Base-by-base conservation (phyloP, 768 basidiomycete species). In the Mycena capillaripes region DNA sequence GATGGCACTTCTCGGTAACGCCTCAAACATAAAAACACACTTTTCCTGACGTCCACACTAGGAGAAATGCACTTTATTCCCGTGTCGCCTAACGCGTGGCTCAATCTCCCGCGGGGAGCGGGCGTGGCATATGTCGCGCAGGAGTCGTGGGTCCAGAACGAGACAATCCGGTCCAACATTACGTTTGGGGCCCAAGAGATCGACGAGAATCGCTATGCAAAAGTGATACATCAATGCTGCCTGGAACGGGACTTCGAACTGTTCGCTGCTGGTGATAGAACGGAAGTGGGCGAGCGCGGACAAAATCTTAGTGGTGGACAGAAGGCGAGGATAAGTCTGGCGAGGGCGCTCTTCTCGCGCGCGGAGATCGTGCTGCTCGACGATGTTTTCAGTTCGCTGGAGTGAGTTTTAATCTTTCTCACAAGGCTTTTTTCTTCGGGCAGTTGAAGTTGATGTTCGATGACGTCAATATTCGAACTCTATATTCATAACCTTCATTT, bases 141-240 rank as follows among this genome's bases (percentile, higher is more conserved):
- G 78, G 94, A 95, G 77, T 89, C 92, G 3, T 97, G 95, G 95
- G 90, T 95, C 4, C 90, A 91, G 78, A 95, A 94, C 74, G 92
- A 92, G 70, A 94, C 93, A 0, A 93, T 95, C 62, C 85, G 89
- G 79, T 92, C 94, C 46, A 97, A 97, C 77, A 93, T 97, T 66
- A 81, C 93, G 50, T 97, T 97, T 72, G 94, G 95, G 25, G 83
- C 89, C 29, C 16, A 29, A 19, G 86, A 90, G 0, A 94, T 90
- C 70, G 93, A 97, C 53, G 92, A 94, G 77, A 88, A 87, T 66
- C 87, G 92, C 9, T 97, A 97, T 78, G 91, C 91, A 85, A 89
- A 91, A 78, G 94, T 92, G 1, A 82, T 97, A 40, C 81, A 87
- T 21, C 94, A 95, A 78, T 91, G 95, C 25, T 93, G 89, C 64